Conservation (phyloP, 2,329 filamentous ascomycete species). For the Ophiostoma piceae region DNA sequence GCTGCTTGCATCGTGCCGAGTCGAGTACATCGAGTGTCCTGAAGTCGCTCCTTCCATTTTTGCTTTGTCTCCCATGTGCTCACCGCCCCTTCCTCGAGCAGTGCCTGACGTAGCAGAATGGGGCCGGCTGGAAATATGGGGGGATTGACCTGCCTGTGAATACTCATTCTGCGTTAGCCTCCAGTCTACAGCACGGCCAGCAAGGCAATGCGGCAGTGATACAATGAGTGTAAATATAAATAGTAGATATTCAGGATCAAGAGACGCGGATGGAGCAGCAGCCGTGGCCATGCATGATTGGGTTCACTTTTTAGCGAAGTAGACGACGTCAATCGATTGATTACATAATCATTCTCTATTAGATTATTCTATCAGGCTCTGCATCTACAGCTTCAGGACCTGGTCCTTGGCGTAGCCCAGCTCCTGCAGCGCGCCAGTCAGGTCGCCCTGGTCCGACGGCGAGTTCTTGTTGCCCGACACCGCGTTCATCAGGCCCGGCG, state of each 20-base stretch:
- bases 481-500: slow-evolving; percentile 87
- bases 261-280: background rate
- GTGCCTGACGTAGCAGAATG: slow-evolving; percentile 3
- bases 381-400: slow-evolving; percentile 81
- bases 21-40: background rate
- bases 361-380: background rate
- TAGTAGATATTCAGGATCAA: background rate
- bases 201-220: background rate
- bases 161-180: background rate
- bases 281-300: background rate
- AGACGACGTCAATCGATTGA: background rate
- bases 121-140: background rate
- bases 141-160: background rate
- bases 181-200: slow-evolving; percentile 2
- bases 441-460: slow-evolving; percentile 89
- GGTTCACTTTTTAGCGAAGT: background rate
- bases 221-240: background rate
- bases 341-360: background rate
- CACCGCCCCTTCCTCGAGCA: background rate
- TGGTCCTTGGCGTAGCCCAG: slow-evolving; percentile 56
- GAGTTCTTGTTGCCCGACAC: slow-evolving; percentile 85
- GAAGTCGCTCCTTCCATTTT: background rate
- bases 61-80: background rate
- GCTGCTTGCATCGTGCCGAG: background rate
- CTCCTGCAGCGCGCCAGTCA: slow-evolving; percentile 69